Percentiles rank a stretch among this genome's conserved stretches.
These are phyloP conservation scores for Chaetomiaceae sp. DNA, from an alignment of 2,329 filamentous ascomycete genomes.

Conservation along the genomic window DNA sequence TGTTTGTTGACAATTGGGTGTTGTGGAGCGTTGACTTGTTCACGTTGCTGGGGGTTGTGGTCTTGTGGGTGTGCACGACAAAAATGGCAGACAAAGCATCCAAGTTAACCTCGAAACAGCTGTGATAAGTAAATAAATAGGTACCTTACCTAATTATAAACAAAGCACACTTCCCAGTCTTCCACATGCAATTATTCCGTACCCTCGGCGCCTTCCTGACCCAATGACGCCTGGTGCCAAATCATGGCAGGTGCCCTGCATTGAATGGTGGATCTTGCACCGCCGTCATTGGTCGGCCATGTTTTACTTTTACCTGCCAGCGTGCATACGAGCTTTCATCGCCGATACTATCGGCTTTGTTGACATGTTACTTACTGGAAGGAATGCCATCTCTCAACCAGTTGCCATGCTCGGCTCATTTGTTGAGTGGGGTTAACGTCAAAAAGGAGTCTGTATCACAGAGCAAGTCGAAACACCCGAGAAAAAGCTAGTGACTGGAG, in stretches of 20 bases:
- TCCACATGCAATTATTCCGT: no score
- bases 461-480: background rate
- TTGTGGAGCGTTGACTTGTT: no score
- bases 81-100: background rate
- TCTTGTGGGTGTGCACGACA: background rate
- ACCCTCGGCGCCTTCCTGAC: background rate
- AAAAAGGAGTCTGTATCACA: background rate
- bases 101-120: no score
- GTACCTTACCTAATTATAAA: no score
- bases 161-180: no score
- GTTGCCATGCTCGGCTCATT: no score
- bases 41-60: background rate
- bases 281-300: conserved; percentile 1
- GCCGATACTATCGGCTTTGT: background rate
- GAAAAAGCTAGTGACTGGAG: conserved; percentile 24
- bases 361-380: background rate
- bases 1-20: background rate
- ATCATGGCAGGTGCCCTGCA: conserved; percentile 6
- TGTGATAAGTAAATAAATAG: no score
- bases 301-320: background rate
- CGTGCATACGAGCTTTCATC: no score
- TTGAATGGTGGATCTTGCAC: background rate
- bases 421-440: no score
- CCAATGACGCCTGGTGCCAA: conserved; percentile 1
- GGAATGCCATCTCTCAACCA: no score